A percentile compares a stretch with the other conserved stretches of the same genome.
These are phyloP conservation scores for Talaromyces sp. DNA, from an alignment of 2,329 filamentous ascomycete species.

Conservation along the genomic window DNA sequence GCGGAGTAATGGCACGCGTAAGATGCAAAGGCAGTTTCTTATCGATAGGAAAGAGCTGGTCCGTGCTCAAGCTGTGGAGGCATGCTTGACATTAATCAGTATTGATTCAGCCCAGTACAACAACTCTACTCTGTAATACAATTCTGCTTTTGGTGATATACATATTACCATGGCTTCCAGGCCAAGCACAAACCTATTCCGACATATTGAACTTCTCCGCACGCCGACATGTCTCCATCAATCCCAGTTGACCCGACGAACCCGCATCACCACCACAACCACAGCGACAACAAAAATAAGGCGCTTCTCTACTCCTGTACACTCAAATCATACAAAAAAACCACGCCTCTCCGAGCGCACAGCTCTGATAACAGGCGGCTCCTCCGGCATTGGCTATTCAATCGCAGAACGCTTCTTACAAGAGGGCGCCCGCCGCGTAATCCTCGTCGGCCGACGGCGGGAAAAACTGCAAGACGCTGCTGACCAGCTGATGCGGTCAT, in stretches of 20 bases:
- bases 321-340: background rate
- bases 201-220: background rate
- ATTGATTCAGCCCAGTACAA: background rate
- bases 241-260: background rate
- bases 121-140: background rate
- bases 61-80: slow-evolving; percentile 22
- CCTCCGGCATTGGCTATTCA: slow-evolving; percentile 62
- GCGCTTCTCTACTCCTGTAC: slow-evolving; percentile 7
- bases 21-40: background rate
- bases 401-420: slow-evolving; percentile 62
- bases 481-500: slow-evolving; percentile 15
- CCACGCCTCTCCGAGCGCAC: slow-evolving; percentile 27
- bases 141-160: background rate
- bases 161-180: background rate
- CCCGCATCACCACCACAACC: background rate
- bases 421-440: slow-evolving; percentile 52
- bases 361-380: slow-evolving; percentile 62
- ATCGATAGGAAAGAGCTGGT: slow-evolving; percentile 14
- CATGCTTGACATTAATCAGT: background rate
- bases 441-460: slow-evolving; percentile 56
- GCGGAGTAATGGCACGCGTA: too few relatives aligned
- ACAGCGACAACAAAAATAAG: slow-evolving; percentile 5
- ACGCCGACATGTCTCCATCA: background rate
- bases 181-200: background rate
- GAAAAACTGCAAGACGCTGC: slow-evolving; percentile 39